Evolutionary conservation across 148 eudicot genomes (phyloP), one percentile per base, ranked within the genome.

Genomic region (Bassia scoparia): DNA sequence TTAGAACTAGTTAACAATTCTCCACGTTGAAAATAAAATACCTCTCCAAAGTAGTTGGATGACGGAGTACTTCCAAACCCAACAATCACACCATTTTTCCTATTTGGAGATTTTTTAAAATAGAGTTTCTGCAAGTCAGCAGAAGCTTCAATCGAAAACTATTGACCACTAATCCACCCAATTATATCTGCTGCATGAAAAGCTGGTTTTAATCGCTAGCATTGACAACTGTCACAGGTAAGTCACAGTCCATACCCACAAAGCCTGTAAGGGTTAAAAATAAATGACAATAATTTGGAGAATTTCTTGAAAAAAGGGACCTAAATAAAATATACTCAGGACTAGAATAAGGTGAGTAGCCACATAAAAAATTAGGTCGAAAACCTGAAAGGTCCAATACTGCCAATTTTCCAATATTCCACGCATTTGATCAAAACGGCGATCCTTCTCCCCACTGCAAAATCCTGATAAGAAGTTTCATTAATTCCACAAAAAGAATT

Each of bases 31-130:
- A 27, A 27, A 24, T 15, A 68, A 61, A 20, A 33, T 81, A 91
- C 98, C 97, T 95, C 98, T 43, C 97, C 98, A 76, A 91, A 91
- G 70, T 95, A 95, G 81, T 95, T 95, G 98, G 98, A 75, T 95
- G 98, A 67, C 98, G 97, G 98, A 81, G 67, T 86, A 95, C 72
- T 84, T 87, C 98, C 98, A 95, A 56, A 95, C 77, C 59, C 98
- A 97, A 79, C 84, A 83, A 80, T 83, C 48, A 67, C 97, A 95
- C 98, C 98, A 95, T 71, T 86, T 95, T 27, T 97, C 98, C 97
- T 84, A 54, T 83, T 95, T 23, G 98, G 83, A 38, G 89, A 82
- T 72, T 87, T 91, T 71, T 95, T 95, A 76, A 95, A 95, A 8
- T 67, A 27, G 60, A 95, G 86, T 72, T 95, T 95, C 83, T 89